Evolutionary conservation across 208 protist genomes (phyloP), one percentile per base, ranked within the genome.

Genomic region (Spongospora subterranea): DNA sequence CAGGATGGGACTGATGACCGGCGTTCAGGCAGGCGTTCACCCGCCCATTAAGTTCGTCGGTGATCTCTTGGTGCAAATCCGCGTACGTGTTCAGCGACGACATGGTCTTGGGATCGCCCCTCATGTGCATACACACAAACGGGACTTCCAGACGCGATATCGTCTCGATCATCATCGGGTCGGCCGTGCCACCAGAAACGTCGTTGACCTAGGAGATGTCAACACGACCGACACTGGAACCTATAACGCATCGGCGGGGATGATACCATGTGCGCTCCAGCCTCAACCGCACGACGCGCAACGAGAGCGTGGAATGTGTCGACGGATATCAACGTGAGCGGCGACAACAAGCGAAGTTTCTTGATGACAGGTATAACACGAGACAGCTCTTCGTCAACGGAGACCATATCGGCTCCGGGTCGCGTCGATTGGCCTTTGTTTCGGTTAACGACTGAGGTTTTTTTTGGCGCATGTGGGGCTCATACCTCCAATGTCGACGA

Each of bases 281-380:
- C 6, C 17, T n/a, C 11, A 43, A 82, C 71, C 11, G 17, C n/a
- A 6, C 35, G 11, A 6, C n/a, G 17, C 6, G 71, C 71, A 35
- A 82, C 71, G 71, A 6, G 35, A n/a, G 71, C 71, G 40, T 82
- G 71, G 71, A 82, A 82, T n/a, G 71, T 82, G n/a, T 82, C 71
- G 40, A 82, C n/a, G 17, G 71, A 82, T 6, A 82, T 82, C 35
- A 82, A 13, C 6, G n/a, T 43, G 6, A n/a, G 17, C 17, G 71
- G 71, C 11, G 6, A 39, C 71, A 35, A 6, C 6, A 13, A 43
- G n/a, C 71, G 71, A 45, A 82, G 6, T 6, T 35, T 6, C n/a
- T 45, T n/a, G 6, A 82, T 82, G 17, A 82, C 71, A 6, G 71
- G 71, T 20, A 82, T 43, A 6, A 82, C 40, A 20, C 71, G 71